Evolutionary conservation across 352 stramenopile species (phyloP).

Genomic region (Phytophthora pisi): DNA sequence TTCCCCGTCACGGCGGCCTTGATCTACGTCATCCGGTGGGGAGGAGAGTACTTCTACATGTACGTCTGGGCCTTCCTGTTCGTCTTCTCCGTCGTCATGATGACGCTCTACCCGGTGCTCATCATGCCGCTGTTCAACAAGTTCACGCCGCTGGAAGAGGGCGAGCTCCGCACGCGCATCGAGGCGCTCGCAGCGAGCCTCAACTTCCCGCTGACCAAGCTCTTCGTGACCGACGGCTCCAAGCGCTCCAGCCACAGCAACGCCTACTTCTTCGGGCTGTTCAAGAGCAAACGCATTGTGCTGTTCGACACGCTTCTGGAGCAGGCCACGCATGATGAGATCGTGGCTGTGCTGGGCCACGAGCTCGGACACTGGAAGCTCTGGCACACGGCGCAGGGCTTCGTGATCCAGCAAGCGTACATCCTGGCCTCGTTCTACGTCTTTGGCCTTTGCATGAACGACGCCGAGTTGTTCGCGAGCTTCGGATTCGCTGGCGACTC

Average conservation of each 20-base stretch:
- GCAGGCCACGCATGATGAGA: conserved; percentile 93
- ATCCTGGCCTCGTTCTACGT: conserved; percentile 79
- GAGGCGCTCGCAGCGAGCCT: conserved; percentile 91
- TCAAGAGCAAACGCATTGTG: conserved; percentile 97
- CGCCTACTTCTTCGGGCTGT: conserved; percentile 93
- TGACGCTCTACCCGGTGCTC: conserved; percentile 95
- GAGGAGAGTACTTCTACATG: conserved; percentile 75
- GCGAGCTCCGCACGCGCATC: conserved; percentile 92
- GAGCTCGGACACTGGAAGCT: conserved; percentile 98
- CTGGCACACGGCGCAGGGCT: conserved; percentile 94
- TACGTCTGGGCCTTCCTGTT: conserved; percentile 98
- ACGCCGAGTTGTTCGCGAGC: conserved; percentile 72
- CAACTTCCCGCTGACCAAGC: conserved; percentile 95
- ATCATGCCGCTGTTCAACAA: conserved; percentile 99
- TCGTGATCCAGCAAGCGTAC: conserved; percentile 93
- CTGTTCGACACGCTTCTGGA: conserved; percentile 97
- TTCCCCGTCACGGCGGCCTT: conserved; percentile 67
- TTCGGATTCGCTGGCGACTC: conserved; percentile 69
- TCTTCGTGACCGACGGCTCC: conserved; percentile 98
- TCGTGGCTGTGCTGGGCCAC: conserved; percentile 96
- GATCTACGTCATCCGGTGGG: conserved; percentile 79
- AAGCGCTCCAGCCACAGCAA: conserved; percentile 95
- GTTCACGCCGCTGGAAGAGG: conserved; percentile 88
- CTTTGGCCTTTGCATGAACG: conserved; percentile 84
- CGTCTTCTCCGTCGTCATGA: conserved; percentile 93